These are phyloP conservation scores for Daldinia sp. DNA, from an alignment of 2,329 filamentous ascomycete genomes.

Conservation along the genomic window DNA sequence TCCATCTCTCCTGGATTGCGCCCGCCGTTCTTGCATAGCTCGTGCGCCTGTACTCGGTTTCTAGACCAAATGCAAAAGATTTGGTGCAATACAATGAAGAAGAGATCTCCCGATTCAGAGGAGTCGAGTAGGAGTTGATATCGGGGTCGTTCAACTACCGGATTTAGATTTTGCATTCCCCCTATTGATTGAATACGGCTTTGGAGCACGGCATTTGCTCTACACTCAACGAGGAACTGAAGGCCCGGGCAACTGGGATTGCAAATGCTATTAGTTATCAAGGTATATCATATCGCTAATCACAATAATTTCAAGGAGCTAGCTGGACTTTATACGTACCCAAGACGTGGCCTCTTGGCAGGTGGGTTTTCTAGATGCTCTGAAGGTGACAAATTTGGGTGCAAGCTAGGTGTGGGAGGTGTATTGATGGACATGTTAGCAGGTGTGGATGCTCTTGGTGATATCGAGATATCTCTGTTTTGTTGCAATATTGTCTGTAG, in stretches of 20 bases:
- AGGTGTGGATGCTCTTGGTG: constrained; percentile 27
- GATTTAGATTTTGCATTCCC: constrained; percentile 44
- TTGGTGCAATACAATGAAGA: constrained; percentile 76
- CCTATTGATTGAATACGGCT: constrained; percentile 18
- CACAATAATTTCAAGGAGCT: neutral
- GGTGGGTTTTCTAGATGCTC: constrained; percentile 31
- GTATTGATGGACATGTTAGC: constrained; percentile 45
- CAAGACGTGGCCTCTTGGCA: constrained; percentile 48
- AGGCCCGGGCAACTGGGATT: constrained; percentile 35
- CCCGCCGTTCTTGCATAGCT: constrained; percentile 51
- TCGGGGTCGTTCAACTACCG: constrained; percentile 60
- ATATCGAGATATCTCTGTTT: constrained; percentile 26
- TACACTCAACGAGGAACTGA: constrained; percentile 40
- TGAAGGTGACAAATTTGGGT: constrained; percentile 16
- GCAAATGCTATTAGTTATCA: constrained; percentile 6
- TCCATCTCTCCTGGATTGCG: constrained; percentile 48
- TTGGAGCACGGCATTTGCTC: constrained; percentile 22
- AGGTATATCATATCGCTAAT: neutral
- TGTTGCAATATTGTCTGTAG: constrained; percentile 30
- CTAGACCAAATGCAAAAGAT: constrained; percentile 69
- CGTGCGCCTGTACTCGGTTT: constrained; percentile 52
- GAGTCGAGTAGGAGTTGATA: constrained; percentile 69
- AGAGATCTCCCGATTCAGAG: constrained; percentile 66
- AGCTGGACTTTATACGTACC: constrained; percentile 41
- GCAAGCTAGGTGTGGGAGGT: constrained; percentile 44